phyloP scores from a whole-genome alignment of 495 filamentous ascomycete genomes.

The Aspergillus diversus region DNA sequence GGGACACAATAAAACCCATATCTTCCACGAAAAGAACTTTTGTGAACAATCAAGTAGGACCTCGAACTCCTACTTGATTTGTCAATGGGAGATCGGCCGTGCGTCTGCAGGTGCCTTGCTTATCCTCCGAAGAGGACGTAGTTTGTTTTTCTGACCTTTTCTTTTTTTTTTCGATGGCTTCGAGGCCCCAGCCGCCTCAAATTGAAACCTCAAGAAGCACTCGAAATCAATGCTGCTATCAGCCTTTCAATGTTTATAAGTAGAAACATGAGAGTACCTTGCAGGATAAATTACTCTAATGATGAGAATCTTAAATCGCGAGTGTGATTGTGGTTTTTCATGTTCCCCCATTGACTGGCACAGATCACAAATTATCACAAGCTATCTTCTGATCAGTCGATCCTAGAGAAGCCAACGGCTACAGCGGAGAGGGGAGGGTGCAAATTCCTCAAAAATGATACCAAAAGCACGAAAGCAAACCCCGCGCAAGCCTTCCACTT shows the following conservation, averaged over 20 bases:
- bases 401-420: neutral
- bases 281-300: neutral
- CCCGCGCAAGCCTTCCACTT: neutral
- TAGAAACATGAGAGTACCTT: neutral
- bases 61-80: neutral
- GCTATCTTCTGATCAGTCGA: conserved; percentile 8
- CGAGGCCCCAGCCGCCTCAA: too few species aligned
- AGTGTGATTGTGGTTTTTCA: neutral
- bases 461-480: neutral
- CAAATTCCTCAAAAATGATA: too few species aligned
- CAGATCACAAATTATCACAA: conserved; percentile 7
- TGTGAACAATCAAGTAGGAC: neutral
- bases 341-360: neutral
- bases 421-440: neutral
- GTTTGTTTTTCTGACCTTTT: neutral
- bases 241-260: too few species aligned
- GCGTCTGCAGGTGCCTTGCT: conserved; percentile 4
- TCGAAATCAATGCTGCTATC: too few species aligned
- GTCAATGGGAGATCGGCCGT: conserved; percentile 4
- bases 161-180: neutral
- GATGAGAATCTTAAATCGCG: neutral
- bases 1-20: too few species aligned
- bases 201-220: too few species aligned
- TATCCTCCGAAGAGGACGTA: neutral
- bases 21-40: neutral